Base-by-base conservation (phyloP, 257 asterid genomes). In the Nicotiana noctiflora region DNA sequence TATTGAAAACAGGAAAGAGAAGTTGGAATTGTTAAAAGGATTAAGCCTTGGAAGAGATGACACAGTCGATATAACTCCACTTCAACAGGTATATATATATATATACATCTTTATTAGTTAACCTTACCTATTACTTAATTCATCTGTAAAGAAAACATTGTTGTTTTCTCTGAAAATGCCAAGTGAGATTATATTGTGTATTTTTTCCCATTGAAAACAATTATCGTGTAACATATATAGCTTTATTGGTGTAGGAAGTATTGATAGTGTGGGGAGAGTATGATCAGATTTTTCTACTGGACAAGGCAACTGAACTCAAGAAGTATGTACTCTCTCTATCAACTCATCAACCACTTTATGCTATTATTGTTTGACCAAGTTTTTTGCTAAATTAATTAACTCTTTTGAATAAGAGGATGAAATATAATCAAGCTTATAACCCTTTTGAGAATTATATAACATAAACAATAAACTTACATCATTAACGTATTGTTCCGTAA, bases 221-320 rank as follows among this genome's bases (percentile, higher is more conserved):
- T 29, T 29, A 1, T 15, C 19, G n/a, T 67, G 53, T 67, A 67
- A 25, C 27, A 18, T 18, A 17, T 1, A 56, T 52, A 55, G 27
- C 18, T 27, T 10, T 29, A 82, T 84, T 21, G 61, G 10, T 80
- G 86, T 89, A 92, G 98, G 88, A 90, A 77, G 94, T 89, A 66
- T 79, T 93, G 85, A 86, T 94, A n/a, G 88, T 94, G 55, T 94
- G 98, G 98, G 98, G 98, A 9, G 97, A 94, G 31, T 75, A 86
- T 62, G 98, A 94, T 81, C 88, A 83, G 63, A 90, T 94, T 55
- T 93, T 94, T 86, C 77, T 80, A 63, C 51, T 89, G 70, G 97
- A 93, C 64, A 94, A 86, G 85, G 97, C 92, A 8, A 52, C 34
- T 9, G 88, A 92, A 60, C 97, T 94, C 78, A 82, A 88, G 15